These are phyloP conservation scores for Stentor roeselii DNA, from an alignment of 73 alveolate genomes.

Conservation along the genomic window DNA sequence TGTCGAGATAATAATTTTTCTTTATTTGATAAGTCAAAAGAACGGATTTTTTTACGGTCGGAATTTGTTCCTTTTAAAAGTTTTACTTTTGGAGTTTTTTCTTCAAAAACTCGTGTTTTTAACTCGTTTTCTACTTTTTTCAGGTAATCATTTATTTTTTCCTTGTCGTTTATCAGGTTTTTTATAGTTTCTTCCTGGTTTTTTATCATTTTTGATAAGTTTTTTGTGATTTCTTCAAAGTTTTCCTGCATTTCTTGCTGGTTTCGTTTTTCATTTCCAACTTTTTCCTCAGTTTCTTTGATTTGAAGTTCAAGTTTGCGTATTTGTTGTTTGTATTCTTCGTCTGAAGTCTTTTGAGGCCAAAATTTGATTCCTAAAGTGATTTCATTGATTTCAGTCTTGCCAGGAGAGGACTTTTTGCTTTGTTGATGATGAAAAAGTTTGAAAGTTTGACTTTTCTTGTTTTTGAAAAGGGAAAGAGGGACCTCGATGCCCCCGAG, in stretches of 20 bases:
- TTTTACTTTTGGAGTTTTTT: neutral
- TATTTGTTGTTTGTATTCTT: neutral
- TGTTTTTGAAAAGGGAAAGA: neutral
- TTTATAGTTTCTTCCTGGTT: neutral
- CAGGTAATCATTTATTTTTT: neutral
- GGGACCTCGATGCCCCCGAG: neutral
- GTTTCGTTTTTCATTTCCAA: neutral
- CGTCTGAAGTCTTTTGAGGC: neutral
- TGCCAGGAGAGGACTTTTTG: too few relatives aligned
- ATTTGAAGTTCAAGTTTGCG: neutral
- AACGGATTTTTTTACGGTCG: neutral
- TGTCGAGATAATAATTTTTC: too few relatives aligned
- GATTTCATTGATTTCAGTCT: neutral
- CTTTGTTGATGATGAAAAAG: neutral
- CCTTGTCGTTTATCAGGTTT: neutral
- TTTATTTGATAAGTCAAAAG: neutral
- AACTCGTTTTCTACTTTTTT: neutral
- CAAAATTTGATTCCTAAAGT: neutral
- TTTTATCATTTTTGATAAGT: slow-evolving; percentile 2
- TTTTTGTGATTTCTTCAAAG: neutral
- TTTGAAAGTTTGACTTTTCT: neutral
- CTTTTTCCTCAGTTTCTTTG: neutral
- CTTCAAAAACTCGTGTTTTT: too few relatives aligned
- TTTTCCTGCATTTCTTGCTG: neutral
- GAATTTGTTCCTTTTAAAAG: neutral